Base-by-base conservation (phyloP, 2,329 filamentous ascomycete genomes). In the Cadophora luteo-olivacea region DNA sequence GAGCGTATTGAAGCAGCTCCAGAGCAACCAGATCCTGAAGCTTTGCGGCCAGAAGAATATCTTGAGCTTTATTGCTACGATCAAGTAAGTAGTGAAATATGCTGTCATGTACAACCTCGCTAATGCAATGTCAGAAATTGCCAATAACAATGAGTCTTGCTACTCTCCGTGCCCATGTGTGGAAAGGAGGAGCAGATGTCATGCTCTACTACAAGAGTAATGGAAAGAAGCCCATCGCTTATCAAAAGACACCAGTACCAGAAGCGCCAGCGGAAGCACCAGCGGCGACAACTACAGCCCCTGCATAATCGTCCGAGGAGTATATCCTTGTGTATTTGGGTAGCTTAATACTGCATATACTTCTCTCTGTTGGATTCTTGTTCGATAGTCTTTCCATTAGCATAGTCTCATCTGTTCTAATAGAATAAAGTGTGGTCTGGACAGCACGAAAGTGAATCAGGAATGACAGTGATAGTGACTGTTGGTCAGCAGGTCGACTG, bases 131-230 rank as follows among this genome's bases (percentile, higher is more conserved):
- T 9, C 48, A 79, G 78, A 77, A 78, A 77, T 84, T 98, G 32
- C 87, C 91, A 1, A 89, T 90, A 7, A 91, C 90, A 38, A 97
- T 97, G 91, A 98, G 92, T 45, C 87, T 99, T n/a, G 93, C 94
- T 4, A 97, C 94, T 0, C 89, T 99, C 54, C 90, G 95, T 38
- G 91, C 94, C 2, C 94, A 97, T 77, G 85, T 98, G 65, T 99
- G 96, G 96, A 93, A 97, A 75, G 93, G 92, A 54, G 93, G 93
- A n/a, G 94, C 92, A 75, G 96, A 99, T 80, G 92, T 99, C 72
- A 82, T 97, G 64, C 84, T 99, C 61, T 88, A 93, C 77, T 99
- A 99, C 84, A 97, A 94, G 78, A 86, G 92, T 63, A 99, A 97
- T 75, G 94, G 94, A n/a, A 89, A 88, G 52, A 78, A 75, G 48